Percentiles rank a stretch among this genome's conserved stretches.
These are phyloP conservation scores for Cenchrus americanus DNA, from an alignment of 176 grass and related monocot species.

Conservation along the genomic window DNA sequence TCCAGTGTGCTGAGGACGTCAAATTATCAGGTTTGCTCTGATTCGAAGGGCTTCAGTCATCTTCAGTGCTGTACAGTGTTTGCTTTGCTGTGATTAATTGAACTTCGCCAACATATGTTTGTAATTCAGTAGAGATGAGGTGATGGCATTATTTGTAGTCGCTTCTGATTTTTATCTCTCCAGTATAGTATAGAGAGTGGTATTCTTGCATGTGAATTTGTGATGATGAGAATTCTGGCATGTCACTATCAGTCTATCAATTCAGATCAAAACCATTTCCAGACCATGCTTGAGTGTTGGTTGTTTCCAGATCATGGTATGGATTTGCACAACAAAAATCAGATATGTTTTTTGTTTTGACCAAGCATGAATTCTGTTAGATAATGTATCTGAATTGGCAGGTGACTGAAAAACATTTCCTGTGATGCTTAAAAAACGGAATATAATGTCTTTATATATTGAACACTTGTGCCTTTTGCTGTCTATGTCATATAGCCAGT, in stretches of 20 bases:
- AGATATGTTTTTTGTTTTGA: background rate
- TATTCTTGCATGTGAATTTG: background rate
- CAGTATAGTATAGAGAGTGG: background rate
- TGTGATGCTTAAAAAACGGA: background rate
- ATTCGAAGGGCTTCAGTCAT: background rate
- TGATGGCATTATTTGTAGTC: background rate
- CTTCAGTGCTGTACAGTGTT: background rate
- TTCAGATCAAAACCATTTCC: slow-evolving; percentile 15
- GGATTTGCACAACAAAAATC: background rate
- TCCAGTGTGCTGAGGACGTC: slow-evolving; percentile 66
- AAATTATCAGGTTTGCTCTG: slow-evolving; percentile 59
- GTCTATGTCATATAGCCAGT: background rate
- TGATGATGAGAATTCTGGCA: background rate
- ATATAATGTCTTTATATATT: slow-evolving; percentile 4
- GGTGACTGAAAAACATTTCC: background rate
- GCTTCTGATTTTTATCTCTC: background rate
- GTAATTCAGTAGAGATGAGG: slow-evolving; percentile 1
- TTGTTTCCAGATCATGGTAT: background rate
- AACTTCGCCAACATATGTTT: background rate
- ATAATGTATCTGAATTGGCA: background rate
- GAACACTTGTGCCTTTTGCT: background rate
- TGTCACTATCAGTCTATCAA: background rate
- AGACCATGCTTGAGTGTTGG: background rate
- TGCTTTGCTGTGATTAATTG: background rate
- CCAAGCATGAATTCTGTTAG: no score